phyloP scores from a whole-genome alignment of 2,329 filamentous ascomycete species.

The Pseudopyricularia cyperi region DNA sequence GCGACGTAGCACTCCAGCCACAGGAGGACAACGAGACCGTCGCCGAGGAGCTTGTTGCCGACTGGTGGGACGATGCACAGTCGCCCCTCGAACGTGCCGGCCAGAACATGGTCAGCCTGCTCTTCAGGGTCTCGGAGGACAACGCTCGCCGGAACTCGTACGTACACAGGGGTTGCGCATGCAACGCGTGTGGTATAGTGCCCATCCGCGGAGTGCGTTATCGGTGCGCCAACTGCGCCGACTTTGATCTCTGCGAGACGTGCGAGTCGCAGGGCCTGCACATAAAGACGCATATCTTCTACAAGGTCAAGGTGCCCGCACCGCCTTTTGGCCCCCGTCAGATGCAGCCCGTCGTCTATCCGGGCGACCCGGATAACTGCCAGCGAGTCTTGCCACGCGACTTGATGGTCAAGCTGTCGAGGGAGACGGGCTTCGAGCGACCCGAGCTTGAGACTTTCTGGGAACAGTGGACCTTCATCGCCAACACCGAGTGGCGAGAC shows the following conservation, averaged over 20 bases:
- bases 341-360: slow-evolving; percentile 75
- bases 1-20: slow-evolving; percentile 7
- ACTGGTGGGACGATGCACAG: slow-evolving; percentile 38
- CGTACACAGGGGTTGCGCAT: slow-evolving; percentile 83
- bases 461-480: slow-evolving; percentile 94
- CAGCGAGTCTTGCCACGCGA: slow-evolving; percentile 51
- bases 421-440: slow-evolving; percentile 67
- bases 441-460: slow-evolving; percentile 86
- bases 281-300: slow-evolving; percentile 87
- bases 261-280: slow-evolving; percentile 74
- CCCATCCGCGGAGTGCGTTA: slow-evolving; percentile 90
- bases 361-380: slow-evolving; percentile 67
- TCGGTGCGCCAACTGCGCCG: slow-evolving; percentile 87
- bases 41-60: slow-evolving; percentile 19
- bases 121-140: slow-evolving; percentile 90
- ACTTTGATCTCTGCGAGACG: slow-evolving; percentile 89
- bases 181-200: slow-evolving; percentile 75
- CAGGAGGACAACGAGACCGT: slow-evolving; percentile 19
- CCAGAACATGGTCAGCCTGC: slow-evolving; percentile 69
- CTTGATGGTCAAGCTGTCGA: slow-evolving; percentile 55
- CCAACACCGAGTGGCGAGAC: slow-evolving; percentile 68
- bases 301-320: slow-evolving; percentile 85
- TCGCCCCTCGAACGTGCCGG: slow-evolving; percentile 33
- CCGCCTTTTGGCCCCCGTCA: slow-evolving; percentile 72
- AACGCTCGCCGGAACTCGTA: slow-evolving; percentile 80